phyloP scores from a whole-genome alignment of 768 basidiomycete genomes.

The Mycena alexandri region DNA sequence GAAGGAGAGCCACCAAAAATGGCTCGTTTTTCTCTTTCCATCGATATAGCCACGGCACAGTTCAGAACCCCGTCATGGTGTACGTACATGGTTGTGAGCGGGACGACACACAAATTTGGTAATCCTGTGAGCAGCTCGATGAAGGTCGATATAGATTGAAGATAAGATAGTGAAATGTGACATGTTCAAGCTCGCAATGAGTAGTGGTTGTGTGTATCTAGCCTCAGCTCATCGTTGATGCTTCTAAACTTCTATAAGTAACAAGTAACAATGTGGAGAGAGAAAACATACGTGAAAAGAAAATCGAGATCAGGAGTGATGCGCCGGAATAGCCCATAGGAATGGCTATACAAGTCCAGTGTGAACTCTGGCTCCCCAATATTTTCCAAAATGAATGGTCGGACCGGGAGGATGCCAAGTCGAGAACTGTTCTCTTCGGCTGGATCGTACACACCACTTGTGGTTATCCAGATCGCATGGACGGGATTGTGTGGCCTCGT shows the following conservation, averaged over 20 bases:
- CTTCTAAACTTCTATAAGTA: constrained; percentile 4
- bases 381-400: not conserved
- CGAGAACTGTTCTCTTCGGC: not conserved
- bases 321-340: constrained; percentile 4
- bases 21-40: constrained; percentile 6
- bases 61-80: constrained; percentile 4
- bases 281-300: constrained; percentile 4
- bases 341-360: constrained; percentile 4
- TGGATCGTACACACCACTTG: not conserved
- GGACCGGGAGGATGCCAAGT: not conserved
- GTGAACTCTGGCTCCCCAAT: not conserved
- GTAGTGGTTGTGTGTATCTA: constrained; percentile 6
- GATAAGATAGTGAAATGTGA: too few relatives aligned
- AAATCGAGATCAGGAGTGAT: constrained; percentile 5
- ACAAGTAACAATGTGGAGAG: not conserved
- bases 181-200: constrained; percentile 1
- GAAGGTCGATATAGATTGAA: not conserved
- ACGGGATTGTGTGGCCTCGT: not conserved
- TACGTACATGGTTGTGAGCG: constrained; percentile 7
- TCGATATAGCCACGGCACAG: constrained; percentile 4
- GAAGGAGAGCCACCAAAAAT: not conserved
- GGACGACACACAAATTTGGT: constrained; percentile 2
- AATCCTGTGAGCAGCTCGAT: constrained; percentile 2
- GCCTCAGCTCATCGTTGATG: constrained; percentile 6
- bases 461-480: constrained; percentile 11